Percentiles rank a stretch among this genome's conserved stretches.
Conservation (phyloP, 768 basidiomycete species). For the Sporobolomyces phaffii region DNA sequence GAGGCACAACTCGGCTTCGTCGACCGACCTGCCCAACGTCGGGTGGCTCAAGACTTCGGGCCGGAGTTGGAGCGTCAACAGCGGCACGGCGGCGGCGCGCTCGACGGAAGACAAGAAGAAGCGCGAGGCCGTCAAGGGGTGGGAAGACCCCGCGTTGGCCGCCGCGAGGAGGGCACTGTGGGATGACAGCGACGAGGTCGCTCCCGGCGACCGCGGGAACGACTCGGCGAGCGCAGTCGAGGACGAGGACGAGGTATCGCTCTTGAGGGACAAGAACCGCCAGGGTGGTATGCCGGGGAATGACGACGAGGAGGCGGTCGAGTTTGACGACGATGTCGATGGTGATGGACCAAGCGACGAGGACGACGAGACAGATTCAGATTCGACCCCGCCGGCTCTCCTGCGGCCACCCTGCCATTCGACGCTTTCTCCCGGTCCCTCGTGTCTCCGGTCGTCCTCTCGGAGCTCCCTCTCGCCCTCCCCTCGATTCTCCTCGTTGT, state of each 20-base stretch:
- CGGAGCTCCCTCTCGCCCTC: neutral
- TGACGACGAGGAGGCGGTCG: neutral
- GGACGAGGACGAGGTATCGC: neutral
- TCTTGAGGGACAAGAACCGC: neutral
- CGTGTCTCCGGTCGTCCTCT: slow-evolving; percentile 26
- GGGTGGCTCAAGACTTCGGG: neutral
- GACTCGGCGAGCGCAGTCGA: too few species aligned
- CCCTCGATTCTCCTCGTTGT: neutral
- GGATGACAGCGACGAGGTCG: slow-evolving; percentile 10
- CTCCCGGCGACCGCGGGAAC: neutral
- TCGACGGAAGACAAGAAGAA: slow-evolving; percentile 3
- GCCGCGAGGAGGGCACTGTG: slow-evolving; percentile 25
- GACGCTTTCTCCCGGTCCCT: slow-evolving; percentile 1
- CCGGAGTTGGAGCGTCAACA: slow-evolving; percentile 7
- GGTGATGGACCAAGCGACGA: neutral
- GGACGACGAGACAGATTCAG: neutral
- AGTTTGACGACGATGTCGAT: slow-evolving; percentile 6
- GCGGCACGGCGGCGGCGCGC: neutral
- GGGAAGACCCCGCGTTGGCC: slow-evolving; percentile 31
- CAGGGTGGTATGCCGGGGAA: neutral
- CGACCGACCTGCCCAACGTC: neutral
- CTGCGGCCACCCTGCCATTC: slow-evolving; percentile 3
- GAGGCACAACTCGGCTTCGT: neutral
- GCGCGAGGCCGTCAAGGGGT: slow-evolving; percentile 17
- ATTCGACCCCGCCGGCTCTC: neutral